Base-by-base conservation (phyloP, 163 green algal species). In the Coccomyxa subellipsoidea region DNA sequence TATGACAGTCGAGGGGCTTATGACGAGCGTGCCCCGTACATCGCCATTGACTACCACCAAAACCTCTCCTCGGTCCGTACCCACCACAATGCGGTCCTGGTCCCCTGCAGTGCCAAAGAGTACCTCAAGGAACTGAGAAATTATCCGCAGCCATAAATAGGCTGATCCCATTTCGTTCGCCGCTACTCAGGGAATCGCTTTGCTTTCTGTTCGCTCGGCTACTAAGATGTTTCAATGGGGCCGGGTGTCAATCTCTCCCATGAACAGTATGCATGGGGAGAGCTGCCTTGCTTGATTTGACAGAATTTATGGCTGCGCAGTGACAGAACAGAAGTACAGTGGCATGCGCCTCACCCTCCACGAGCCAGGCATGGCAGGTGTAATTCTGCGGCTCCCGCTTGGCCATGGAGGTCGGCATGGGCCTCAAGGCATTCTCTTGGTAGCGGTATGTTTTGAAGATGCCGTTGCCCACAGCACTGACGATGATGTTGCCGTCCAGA, bases 51-150 rank as follows among this genome's bases (percentile, higher is more conserved):
- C 91, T 23, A 97, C 77, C 35, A 97, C 81, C 66, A 97, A 87
- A 59, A 97, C 35, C 81, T 98, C 94, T 0, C 94, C 94, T 29
- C 85, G 87, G 3, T 88, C 87, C 36, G 90, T 96, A 27, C 93
- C 93, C 77, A 96, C 69, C 69, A 97, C 87, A 72, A 95, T 84
- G 70, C 92, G 85, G 83, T 96, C 93, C 32, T 88, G 86, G 54
- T 92, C 87, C 35, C 88, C 89, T 73, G 80, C 81, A 54, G 40
- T 31, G 38, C 89, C 75, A 0, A 71, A 59, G 32, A 5, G 18
- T 39, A 29, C 1, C 38, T 23, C 23, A n/a, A n/a, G n/a, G n/a
- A n/a, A n/a, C n/a, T n/a, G n/a, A n/a, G n/a, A n/a, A n/a, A n/a
- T n/a, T n/a, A n/a, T n/a, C n/a, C n/a, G n/a, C n/a, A n/a, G n/a